Conservation (phyloP, 148 eudicot species). For the Mesembryanthemum crystallinum region DNA sequence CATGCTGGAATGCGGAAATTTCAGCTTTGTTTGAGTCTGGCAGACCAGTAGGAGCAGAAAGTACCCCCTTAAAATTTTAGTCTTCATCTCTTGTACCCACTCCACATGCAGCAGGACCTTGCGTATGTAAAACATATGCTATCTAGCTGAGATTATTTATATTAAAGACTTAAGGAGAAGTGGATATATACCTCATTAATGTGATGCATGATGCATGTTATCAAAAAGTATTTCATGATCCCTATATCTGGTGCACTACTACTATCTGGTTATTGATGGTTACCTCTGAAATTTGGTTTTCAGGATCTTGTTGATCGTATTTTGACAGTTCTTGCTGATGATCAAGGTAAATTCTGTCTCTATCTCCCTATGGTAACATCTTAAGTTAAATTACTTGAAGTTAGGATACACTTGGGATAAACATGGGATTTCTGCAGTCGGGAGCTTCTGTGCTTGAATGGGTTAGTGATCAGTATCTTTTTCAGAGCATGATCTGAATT, state of each 20-base stretch:
- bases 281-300: slow-evolving; percentile 4
- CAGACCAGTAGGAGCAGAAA: too few relatives aligned
- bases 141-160: background rate
- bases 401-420: background rate
- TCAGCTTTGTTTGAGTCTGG: too few relatives aligned
- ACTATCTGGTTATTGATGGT: background rate
- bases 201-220: background rate
- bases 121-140: background rate
- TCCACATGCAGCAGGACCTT: background rate
- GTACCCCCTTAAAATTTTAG: too few relatives aligned
- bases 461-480: background rate
- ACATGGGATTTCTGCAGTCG: background rate
- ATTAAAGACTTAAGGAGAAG: background rate
- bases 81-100: too few relatives aligned
- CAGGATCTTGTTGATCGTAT: slow-evolving; percentile 94
- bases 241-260: background rate
- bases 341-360: slow-evolving; percentile 58
- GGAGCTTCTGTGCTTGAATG: background rate
- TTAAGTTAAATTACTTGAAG: background rate
- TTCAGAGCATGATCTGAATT: background rate
- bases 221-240: background rate
- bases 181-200: background rate
- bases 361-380: background rate
- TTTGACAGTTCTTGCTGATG: slow-evolving; percentile 64
- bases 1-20: too few relatives aligned